Conservation (phyloP, 345 rosid species). For the Diplotaxis tenuifolia region DNA sequence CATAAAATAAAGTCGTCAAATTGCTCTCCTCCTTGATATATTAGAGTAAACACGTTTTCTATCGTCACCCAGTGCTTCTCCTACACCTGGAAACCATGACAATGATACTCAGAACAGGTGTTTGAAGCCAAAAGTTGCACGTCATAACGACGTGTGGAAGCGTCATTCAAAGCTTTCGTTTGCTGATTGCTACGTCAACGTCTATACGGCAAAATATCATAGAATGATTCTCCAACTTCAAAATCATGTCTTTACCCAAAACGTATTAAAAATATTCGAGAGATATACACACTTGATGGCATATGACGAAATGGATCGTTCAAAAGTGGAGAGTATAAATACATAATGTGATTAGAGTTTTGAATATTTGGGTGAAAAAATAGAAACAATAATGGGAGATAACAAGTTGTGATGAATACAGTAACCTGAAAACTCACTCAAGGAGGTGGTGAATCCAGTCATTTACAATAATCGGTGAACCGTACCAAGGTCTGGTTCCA, state of each 20-base stretch:
- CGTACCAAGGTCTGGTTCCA: constrained; percentile 75
- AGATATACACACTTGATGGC: background rate
- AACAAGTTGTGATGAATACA: background rate
- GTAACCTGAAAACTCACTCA: constrained; percentile 38
- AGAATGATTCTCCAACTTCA: background rate
- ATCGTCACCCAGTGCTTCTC: background rate
- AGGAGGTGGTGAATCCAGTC: constrained; percentile 81
- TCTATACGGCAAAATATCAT: no score
- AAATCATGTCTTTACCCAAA: background rate
- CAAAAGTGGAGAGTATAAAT: background rate
- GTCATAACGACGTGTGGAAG: background rate
- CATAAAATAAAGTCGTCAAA: background rate
- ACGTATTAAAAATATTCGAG: background rate
- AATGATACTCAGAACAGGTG: background rate
- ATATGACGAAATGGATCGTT: background rate
- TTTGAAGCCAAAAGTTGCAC: constrained; percentile 1
- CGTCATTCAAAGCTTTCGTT: no score
- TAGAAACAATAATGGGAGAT: background rate
- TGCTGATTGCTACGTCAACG: no score
- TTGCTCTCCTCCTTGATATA: background rate
- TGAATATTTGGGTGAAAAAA: background rate
- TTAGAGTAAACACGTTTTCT: background rate
- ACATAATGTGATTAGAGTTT: constrained; percentile 9
- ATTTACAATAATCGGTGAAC: constrained; percentile 65
- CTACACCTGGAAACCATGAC: constrained; percentile 7